These are phyloP conservation scores for Canna indica DNA, from an alignment of 176 grass and related monocot species.

Conservation along the genomic window DNA sequence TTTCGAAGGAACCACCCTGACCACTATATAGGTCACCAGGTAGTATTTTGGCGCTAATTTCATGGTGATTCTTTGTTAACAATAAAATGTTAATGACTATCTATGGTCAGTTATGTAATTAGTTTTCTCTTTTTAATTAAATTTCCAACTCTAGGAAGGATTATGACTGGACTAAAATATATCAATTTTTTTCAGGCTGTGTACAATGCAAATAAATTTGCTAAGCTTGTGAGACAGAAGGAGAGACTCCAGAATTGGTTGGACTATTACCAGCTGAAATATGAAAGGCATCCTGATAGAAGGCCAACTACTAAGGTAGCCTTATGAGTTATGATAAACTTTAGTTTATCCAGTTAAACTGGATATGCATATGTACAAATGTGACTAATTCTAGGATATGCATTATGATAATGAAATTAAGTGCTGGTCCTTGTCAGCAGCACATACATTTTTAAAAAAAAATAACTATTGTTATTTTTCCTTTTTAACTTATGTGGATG, in stretches of 20 bases:
- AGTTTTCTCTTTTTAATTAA: too few relatives aligned
- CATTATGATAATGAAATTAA: too few relatives aligned
- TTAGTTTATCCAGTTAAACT: not conserved
- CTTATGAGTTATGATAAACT: not conserved
- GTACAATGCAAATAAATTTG: conserved; percentile 89
- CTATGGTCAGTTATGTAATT: too few relatives aligned
- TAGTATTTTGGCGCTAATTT: not conserved
- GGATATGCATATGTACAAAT: not conserved
- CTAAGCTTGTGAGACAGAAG: conserved; percentile 61
- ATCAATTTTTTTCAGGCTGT: conserved; percentile 49
- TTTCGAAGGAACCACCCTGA: conserved; percentile 85
- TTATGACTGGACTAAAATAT: not conserved
- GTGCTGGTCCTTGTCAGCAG: too few relatives aligned
- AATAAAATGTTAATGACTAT: not conserved
- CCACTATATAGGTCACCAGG: conserved; percentile 95
- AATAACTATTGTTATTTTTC: not conserved
- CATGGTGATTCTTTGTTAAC: not conserved
- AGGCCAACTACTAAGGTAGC: conserved; percentile 59
- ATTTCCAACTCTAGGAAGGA: too few relatives aligned
- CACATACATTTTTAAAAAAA: too few relatives aligned
- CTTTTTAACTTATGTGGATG: conserved; percentile 1
- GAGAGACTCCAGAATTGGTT: conserved; percentile 89
- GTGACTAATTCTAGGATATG: too few relatives aligned
- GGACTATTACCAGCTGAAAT: conserved; percentile 86
- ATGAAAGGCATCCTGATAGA: conserved; percentile 70